Base-by-base conservation (phyloP, 2,329 filamentous ascomycete species). In the Fusarium ambrosium region DNA sequence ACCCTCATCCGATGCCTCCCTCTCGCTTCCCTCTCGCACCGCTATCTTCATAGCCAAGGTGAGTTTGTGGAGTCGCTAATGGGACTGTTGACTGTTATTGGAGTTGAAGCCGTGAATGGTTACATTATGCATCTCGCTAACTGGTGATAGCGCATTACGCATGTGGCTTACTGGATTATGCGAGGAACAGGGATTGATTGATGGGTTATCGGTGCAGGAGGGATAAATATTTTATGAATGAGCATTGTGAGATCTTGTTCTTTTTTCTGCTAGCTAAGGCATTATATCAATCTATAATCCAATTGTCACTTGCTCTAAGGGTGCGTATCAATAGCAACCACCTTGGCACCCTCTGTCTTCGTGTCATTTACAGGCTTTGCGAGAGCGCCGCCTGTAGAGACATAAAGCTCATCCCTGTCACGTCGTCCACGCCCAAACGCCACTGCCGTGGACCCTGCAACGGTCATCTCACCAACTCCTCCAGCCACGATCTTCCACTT, bases 401-500 rank as follows among this genome's bases (percentile, higher is more conserved):
- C 76, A 59, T 76, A 78, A 9, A 77, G 45, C 0, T 43, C 61
- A 14, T 66, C 32, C 39, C 65, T 72, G 11, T 68, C 75, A 4
- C 22, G n/a, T 22, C 61, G 70, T 11, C 67, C 67, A 7, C 66
- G 66, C 0, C 77, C 75, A 32, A 79, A 76, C 7, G 68, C 70
- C 5, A 72, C 59, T 24, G 75, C 58, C 20, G 76, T 78, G 7
- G 67, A 72, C 16, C 77, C 77, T 9, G 77, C 75, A 18, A 79
- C 75, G 0, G 73, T 77, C 68, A 78, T 32, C 2, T 66, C 41
- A 3, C 55, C 34, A 2, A 62, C n/a, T 10, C 65, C 63, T 0
- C 76, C 77, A 13, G 68, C 71, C 0, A 75, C 73, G 16, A 65
- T 69, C 48, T 70, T 68, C 36, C 59, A 68, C 27, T 72, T 68